Percentiles rank a stretch among this genome's conserved stretches.
These are phyloP conservation scores for Penicillium paxilli DNA, from an alignment of 495 filamentous ascomycete genomes.

Conservation along the genomic window DNA sequence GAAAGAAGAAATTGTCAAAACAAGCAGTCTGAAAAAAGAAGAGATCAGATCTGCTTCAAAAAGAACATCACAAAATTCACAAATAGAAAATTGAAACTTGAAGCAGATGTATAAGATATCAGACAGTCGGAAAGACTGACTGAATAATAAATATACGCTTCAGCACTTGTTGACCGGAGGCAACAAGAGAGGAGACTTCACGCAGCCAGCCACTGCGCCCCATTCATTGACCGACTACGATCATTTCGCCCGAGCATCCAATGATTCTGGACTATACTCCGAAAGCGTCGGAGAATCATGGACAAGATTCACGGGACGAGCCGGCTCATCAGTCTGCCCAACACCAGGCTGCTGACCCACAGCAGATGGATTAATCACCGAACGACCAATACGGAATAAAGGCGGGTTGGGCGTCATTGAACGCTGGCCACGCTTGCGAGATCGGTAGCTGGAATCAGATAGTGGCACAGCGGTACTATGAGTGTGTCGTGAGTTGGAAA, in stretches of 20 bases:
- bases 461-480: conserved; percentile 41
- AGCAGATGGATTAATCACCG: conserved; percentile 33
- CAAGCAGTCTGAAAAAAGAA: too few species aligned
- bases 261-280: neutral
- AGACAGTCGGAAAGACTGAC: too few species aligned
- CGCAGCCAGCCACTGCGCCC: too few species aligned
- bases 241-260: neutral
- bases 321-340: conserved; percentile 33
- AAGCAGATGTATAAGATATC: too few species aligned
- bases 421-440: conserved; percentile 24
- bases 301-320: conserved; percentile 32
- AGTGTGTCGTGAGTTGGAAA: conserved; percentile 26
- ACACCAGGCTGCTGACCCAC: conserved; percentile 22
- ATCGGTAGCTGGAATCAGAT: conserved; percentile 17
- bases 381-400: conserved; percentile 53
- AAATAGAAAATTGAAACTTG: too few species aligned
- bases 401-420: conserved; percentile 36
- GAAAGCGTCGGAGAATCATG: conserved; percentile 5
- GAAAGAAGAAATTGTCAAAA: too few species aligned
- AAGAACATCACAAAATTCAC: neutral
- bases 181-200: too few species aligned
- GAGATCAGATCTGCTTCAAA: neutral
- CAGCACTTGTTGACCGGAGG: too few species aligned
- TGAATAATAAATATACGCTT: too few species aligned
- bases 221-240: neutral